A percentile compares a stretch with the other conserved stretches of the same genome.
phyloP scores from a whole-genome alignment of 768 basidiomycete species.

The Agrocybe chaxingu region DNA sequence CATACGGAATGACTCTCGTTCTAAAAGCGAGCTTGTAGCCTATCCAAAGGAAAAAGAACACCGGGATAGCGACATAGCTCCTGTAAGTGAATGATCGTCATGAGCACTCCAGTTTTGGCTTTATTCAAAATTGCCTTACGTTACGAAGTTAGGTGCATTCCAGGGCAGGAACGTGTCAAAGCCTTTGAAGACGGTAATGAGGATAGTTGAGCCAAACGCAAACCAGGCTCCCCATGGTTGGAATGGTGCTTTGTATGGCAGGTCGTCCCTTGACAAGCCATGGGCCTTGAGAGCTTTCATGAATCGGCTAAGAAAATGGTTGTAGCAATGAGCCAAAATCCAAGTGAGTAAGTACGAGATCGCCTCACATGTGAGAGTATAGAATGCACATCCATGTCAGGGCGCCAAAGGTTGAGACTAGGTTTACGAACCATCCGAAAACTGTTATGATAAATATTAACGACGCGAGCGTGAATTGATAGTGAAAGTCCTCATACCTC shows the following conservation, averaged over 20 bases:
- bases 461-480: background rate
- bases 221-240: constrained; percentile 62
- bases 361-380: constrained; percentile 56
- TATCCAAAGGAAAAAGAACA: constrained; percentile 37
- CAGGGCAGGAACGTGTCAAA: constrained; percentile 51
- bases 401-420: constrained; percentile 46
- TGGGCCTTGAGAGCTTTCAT: constrained; percentile 43
- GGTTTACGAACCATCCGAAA: constrained; percentile 47
- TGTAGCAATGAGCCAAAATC: background rate
- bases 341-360: background rate
- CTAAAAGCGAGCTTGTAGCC: constrained; percentile 37
- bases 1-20: constrained; percentile 36
- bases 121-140: constrained; percentile 31
- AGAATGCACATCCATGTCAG: constrained; percentile 51
- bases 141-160: constrained; percentile 56
- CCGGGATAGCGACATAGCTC: constrained; percentile 41
- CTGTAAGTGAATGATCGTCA: constrained; percentile 21
- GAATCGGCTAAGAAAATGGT: constrained; percentile 29
- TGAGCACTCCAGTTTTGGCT: background rate
- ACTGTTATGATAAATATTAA: constrained; percentile 35
- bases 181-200: constrained; percentile 60
- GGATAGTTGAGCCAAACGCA: constrained; percentile 46
- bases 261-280: constrained; percentile 36
- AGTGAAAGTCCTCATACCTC: constrained; percentile 35
- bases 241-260: constrained; percentile 58